Evolutionary conservation across 2,329 filamentous ascomycete genomes (phyloP).

Genomic region (Gaeumannomyces sp.): DNA sequence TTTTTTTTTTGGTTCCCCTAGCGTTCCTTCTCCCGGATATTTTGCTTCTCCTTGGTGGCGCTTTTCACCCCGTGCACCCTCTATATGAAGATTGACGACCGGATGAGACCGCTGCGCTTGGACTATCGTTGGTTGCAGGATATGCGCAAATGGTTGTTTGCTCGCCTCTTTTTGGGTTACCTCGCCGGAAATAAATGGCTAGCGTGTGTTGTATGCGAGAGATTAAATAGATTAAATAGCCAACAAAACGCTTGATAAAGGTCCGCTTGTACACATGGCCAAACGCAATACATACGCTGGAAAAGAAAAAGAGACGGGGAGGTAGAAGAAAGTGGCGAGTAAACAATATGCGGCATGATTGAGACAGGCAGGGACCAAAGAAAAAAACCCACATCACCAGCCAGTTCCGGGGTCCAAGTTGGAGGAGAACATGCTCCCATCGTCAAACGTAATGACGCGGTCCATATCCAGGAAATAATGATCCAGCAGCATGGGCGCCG

Average conservation of each 20-base stretch:
- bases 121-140: no score
- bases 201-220: background rate
- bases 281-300: background rate
- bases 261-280: background rate
- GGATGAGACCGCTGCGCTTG: no score
- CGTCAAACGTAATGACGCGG: conserved; percentile 19
- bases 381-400: background rate
- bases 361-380: no score
- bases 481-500: conserved; percentile 20
- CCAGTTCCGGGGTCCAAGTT: background rate
- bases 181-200: background rate
- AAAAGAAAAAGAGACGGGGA: background rate
- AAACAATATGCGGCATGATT: no score
- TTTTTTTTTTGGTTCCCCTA: background rate
- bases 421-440: conserved; percentile 11
- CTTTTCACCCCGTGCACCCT: background rate
- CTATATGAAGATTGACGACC: no score
- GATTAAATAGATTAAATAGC: background rate
- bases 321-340: background rate
- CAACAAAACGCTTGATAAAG: background rate
- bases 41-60: background rate
- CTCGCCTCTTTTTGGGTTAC: background rate
- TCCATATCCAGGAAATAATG: conserved; percentile 20
- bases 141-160: background rate
- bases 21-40: background rate